Evolutionary conservation across 129 eudicot genomes (phyloP).

Genomic region (Cynara cardunculus): DNA sequence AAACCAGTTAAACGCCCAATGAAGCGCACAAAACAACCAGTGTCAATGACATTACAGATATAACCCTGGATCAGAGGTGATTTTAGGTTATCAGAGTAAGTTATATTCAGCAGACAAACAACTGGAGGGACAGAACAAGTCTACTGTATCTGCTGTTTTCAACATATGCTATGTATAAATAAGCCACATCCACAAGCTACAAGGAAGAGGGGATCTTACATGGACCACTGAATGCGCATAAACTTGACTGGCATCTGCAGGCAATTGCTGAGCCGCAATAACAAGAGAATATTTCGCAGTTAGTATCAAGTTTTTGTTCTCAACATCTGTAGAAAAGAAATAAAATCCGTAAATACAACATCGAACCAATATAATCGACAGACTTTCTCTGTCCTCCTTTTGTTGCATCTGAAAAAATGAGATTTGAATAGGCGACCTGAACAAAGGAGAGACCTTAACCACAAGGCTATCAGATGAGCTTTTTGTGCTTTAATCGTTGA

Average conservation of each 20-base stretch:
- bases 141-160: neutral
- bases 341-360: neutral
- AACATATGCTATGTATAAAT: neutral
- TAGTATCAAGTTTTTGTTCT: slow-evolving; percentile 65
- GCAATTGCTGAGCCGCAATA: slow-evolving; percentile 58
- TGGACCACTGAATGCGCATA: slow-evolving; percentile 62
- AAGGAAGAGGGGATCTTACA: slow-evolving; percentile 41
- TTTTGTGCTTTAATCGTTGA: neutral
- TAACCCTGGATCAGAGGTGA: slow-evolving; percentile 62
- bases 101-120: slow-evolving; percentile 4
- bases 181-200: neutral
- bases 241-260: slow-evolving; percentile 58
- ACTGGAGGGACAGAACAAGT: neutral
- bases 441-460: neutral
- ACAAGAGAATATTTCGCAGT: slow-evolving; percentile 79
- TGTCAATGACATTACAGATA: slow-evolving; percentile 74
- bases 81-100: slow-evolving; percentile 2
- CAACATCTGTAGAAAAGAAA: slow-evolving; percentile 52
- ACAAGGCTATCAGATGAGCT: neutral
- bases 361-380: neutral
- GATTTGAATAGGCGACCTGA: neutral
- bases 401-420: neutral
- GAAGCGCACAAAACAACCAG: slow-evolving; percentile 91
- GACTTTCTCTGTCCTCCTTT: neutral
- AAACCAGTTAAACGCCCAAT: slow-evolving; percentile 92